phyloP scores from a whole-genome alignment of 73 alveolate species.

The Uronychia setigera region DNA sequence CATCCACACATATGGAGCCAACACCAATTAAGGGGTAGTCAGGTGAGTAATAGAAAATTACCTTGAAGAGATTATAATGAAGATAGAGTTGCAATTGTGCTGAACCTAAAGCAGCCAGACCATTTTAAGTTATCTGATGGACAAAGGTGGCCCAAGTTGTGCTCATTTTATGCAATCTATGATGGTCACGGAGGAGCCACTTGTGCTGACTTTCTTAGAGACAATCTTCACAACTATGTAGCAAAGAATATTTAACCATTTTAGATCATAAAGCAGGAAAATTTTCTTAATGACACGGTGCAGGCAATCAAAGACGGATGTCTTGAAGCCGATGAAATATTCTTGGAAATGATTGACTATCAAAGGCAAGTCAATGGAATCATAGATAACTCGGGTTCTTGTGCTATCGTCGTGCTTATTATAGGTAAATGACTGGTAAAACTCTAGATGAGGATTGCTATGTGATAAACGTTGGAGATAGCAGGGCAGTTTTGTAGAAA shows the following conservation, averaged over 20 bases:
- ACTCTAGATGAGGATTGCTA: constrained; percentile 69
- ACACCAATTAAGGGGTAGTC: constrained; percentile 79
- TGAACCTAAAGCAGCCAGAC: constrained; percentile 69
- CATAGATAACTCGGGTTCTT: constrained; percentile 70
- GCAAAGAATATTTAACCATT: constrained; percentile 18
- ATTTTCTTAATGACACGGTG: constrained; percentile 54
- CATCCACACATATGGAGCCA: constrained; percentile 75
- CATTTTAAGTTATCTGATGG: neutral
- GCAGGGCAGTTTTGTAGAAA: constrained; percentile 89
- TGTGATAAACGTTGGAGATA: constrained; percentile 97
- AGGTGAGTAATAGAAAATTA: constrained; percentile 18
- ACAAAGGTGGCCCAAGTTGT: constrained; percentile 50
- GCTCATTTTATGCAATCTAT: constrained; percentile 74
- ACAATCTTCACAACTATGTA: constrained; percentile 73
- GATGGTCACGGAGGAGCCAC: constrained; percentile 88
- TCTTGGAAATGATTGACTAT: constrained; percentile 49
- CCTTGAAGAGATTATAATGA: constrained; percentile 70
- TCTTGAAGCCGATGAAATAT: constrained; percentile 60
- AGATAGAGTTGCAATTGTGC: constrained; percentile 79
- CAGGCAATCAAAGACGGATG: constrained; percentile 66
- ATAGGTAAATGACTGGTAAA: constrained; percentile 56
- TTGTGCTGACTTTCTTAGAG: constrained; percentile 77
- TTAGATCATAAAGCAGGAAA: constrained; percentile 44
- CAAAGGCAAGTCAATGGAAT: constrained; percentile 34
- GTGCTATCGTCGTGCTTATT: constrained; percentile 64